These are phyloP conservation scores for Calonectria pteridis DNA, from an alignment of 2,329 filamentous ascomycete species.

Conservation along the genomic window DNA sequence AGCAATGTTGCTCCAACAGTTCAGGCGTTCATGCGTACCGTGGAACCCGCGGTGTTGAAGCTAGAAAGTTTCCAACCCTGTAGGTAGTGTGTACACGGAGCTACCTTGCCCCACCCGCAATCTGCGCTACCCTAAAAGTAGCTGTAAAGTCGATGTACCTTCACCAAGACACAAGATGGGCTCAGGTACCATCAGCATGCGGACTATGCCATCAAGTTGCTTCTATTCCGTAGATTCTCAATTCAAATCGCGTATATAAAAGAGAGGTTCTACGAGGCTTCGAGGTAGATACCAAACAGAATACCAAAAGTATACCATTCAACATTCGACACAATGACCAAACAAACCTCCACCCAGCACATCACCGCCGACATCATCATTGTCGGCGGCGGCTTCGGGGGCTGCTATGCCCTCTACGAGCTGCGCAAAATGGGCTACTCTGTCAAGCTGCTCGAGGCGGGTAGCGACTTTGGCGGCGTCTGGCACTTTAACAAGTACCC, in stretches of 20 bases:
- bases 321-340: not conserved
- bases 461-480: conserved; percentile 38
- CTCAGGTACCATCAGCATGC: not conserved
- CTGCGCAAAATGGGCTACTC: conserved; percentile 1
- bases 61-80: not conserved
- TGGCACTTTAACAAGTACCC: conserved; percentile 54
- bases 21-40: not conserved
- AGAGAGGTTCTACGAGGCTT: not conserved
- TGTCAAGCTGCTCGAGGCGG: conserved; percentile 5
- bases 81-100: not conserved
- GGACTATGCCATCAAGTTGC: not conserved
- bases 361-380: conserved; percentile 1
- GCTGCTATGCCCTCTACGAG: not conserved
- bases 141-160: not conserved
- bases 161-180: not conserved
- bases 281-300: too few species aligned
- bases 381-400: conserved; percentile 14
- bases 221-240: not conserved
- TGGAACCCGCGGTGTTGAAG: not conserved
- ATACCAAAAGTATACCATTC: not conserved
- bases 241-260: not conserved
- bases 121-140: not conserved
- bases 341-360: not conserved
- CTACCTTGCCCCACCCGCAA: not conserved
- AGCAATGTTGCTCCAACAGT: not conserved